phyloP scores from a whole-genome alignment of 768 basidiomycete species.

The Tricholoma furcatifolium region DNA sequence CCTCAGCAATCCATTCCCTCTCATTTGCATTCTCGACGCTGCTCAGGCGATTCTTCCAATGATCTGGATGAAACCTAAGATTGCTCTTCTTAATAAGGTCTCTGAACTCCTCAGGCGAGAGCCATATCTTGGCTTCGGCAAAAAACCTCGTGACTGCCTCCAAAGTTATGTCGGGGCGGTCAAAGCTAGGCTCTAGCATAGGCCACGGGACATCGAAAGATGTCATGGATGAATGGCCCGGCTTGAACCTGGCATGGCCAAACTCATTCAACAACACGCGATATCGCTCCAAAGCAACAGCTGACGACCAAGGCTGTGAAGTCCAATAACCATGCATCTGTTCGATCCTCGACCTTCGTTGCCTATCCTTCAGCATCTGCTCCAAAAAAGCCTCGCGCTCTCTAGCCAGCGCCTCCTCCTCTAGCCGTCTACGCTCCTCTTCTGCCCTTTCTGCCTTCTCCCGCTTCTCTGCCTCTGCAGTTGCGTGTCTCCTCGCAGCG shows the following conservation, averaged over 20 bases:
- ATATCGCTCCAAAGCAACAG: conserved; percentile 73
- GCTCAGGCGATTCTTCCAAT: conserved; percentile 68
- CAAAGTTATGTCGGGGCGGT: conserved; percentile 71
- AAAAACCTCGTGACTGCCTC: conserved; percentile 73
- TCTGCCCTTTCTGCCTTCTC: conserved; percentile 28
- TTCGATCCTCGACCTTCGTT: conserved; percentile 37
- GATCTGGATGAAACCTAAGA: conserved; percentile 76
- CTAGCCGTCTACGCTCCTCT: conserved; percentile 18
- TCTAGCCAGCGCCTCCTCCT: conserved; percentile 15
- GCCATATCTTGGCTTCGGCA: conserved; percentile 42
- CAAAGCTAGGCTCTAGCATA: conserved; percentile 54
- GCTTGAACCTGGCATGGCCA: conserved; percentile 56
- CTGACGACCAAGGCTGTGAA: conserved; percentile 59
- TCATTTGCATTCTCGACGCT: conserved; percentile 58
- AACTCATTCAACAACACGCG: conserved; percentile 58
- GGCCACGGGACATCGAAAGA: conserved; percentile 79
- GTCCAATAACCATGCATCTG: conserved; percentile 56
- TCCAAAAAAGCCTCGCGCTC: conserved; percentile 18
- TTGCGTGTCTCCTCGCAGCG: conserved; percentile 21
- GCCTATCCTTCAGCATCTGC: conserved; percentile 30
- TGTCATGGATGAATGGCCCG: conserved; percentile 48
- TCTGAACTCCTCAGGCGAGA: conserved; percentile 64
- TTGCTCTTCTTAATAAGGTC: conserved; percentile 68
- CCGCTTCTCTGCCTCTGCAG: conserved; percentile 18
- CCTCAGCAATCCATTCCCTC: conserved; percentile 63